Evolutionary conservation across 805 yeast genomes (phyloP), one percentile per base, ranked within the genome.

Genomic region (Schwanniomyces vanrijiae): DNA sequence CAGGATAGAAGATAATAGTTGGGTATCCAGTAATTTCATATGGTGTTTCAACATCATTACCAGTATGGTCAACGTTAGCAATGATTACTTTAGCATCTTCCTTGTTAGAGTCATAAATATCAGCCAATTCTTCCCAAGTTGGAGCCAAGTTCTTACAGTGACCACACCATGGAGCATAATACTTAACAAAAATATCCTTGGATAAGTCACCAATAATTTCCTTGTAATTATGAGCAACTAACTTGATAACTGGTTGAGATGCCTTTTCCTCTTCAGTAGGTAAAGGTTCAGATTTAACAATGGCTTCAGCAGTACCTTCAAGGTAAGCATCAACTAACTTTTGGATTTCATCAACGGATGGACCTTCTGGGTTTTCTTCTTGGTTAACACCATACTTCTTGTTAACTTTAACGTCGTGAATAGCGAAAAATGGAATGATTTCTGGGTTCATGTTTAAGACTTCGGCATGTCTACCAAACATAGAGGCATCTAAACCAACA

Each of bases 141-240:
- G 97, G 96, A 44, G 92, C 92, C 66, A 90, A 78, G 70, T 81
- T 88, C 78, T 89, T 90, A 77, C 97, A 90, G 77, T 90, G 96
- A 40, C 96, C 95, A 76, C 96, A 90, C 97, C 97, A 91, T 72
- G 96, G 95, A 42, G 98, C 97, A 64, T 88, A 91, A 73, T 91
- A 92, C 75, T 89, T 88, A 47, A 92, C 96, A 47, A 91, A 70
- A 31, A 88, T 84, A 64, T 87, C 92, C 72, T 83, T 86, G 39
- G 65, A 48, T 55, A 61, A 44, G 58, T 84, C 83, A 25, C 68
- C 68, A 44, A 89, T 78, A 49, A 89, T 71, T 28, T 77, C 81
- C 43, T 87, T 86, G 70, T 89, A 94, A 62, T 83, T 89, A 71
- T 83, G 80, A 56, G 90, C 96, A 51, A 92, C 97, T 56, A 92